Conservation (phyloP, 768 basidiomycete species). For the Mycena indigotica region DNA sequence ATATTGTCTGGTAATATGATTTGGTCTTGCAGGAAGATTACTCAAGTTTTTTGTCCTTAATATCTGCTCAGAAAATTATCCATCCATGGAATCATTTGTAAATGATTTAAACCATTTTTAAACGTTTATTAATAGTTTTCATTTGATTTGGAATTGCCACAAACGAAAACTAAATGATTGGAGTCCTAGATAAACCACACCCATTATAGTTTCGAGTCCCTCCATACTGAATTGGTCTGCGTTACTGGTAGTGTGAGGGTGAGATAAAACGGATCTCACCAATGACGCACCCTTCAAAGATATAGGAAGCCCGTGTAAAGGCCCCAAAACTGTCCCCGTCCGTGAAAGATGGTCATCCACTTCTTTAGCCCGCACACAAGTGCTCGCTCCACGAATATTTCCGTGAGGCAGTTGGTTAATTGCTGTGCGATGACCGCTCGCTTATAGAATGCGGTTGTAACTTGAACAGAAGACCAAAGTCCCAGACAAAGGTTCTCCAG, state of each 20-base stretch:
- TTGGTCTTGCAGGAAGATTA: too few species aligned
- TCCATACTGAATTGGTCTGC: conserved; percentile 61
- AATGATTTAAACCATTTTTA: too few species aligned
- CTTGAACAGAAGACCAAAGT: conserved; percentile 58
- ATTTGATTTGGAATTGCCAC: too few species aligned
- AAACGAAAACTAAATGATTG: too few species aligned
- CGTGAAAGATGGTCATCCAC: conserved; percentile 48
- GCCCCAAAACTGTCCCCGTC: conserved; percentile 52
- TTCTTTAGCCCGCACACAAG: conserved; percentile 47
- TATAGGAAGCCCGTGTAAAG: conserved; percentile 54
- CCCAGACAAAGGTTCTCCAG: conserved; percentile 48
- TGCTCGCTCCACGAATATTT: conserved; percentile 59
- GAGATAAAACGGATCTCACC: too few species aligned
- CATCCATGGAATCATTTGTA: too few species aligned
- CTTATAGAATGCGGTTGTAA: conserved; percentile 65
- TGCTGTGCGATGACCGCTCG: conserved; percentile 71
- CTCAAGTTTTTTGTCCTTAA: too few species aligned
- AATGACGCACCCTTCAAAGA: conserved; percentile 40
- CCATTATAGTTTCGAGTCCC: conserved; percentile 54
- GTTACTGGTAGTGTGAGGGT: too few species aligned
- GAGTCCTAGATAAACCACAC: conserved; percentile 13
- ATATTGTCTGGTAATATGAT: too few species aligned
- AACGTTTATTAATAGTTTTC: too few species aligned
- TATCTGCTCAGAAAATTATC: too few species aligned
- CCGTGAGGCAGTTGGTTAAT: conserved; percentile 60